These are phyloP conservation scores for Skeletonema tropicum DNA, from an alignment of 108 stramenopile species.

Conservation along the genomic window DNA sequence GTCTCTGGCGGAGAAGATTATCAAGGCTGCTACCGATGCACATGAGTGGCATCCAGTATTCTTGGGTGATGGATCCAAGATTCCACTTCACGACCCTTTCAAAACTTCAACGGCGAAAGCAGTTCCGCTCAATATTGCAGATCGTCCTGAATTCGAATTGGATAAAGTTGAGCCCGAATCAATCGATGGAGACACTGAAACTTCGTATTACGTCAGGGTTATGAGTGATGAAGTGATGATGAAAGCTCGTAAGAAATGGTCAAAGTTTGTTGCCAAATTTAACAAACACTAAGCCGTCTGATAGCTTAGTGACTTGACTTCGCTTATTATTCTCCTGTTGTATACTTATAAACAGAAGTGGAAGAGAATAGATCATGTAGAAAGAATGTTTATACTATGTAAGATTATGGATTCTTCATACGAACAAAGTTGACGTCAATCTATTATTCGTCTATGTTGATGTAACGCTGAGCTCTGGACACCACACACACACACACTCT, in stretches of 20 bases:
- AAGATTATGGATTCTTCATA: background rate
- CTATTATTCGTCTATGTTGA: no score
- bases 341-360: no score
- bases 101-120: constrained; percentile 21
- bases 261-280: constrained; percentile 1
- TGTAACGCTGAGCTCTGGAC: no score
- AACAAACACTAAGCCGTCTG: no score
- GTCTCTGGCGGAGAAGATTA: constrained; percentile 32
- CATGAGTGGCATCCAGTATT: constrained; percentile 79
- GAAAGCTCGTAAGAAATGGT: constrained; percentile 37
- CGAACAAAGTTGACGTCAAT: no score
- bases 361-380: no score
- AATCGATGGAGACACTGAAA: constrained; percentile 7
- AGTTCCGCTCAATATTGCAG: constrained; percentile 28
- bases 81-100: constrained; percentile 29
- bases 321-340: no score
- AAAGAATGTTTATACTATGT: background rate
- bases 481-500: no score
- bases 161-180: constrained; percentile 18
- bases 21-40: constrained; percentile 53
- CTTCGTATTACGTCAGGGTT: constrained; percentile 47
- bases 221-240: constrained; percentile 52
- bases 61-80: constrained; percentile 21
- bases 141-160: constrained; percentile 41
- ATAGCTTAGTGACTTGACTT: no score